Base-by-base conservation (phyloP, 805 yeast species). In the Pichia sporocuriosa region DNA sequence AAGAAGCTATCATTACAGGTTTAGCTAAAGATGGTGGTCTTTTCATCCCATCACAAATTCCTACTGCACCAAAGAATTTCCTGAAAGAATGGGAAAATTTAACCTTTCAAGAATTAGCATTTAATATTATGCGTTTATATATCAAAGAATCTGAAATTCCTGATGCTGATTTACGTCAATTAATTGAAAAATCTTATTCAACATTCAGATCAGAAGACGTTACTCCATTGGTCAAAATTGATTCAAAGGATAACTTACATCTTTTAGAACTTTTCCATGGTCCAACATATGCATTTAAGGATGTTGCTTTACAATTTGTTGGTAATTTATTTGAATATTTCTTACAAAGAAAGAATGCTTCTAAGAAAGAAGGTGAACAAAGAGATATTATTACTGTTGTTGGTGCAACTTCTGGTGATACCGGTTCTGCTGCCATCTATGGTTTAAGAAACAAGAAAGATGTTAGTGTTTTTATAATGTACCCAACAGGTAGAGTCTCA, bases 371-470 rank as follows among this genome's bases (percentile, higher is more conserved):
- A 20, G 58, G 53, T 17, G 73, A 72, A 45, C 72, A 74, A 51
- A 75, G 90, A 61, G 93, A 87, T 53, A 75, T 77, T 45, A 72
- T 93, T 57, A 93, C 99, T 29, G 97, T 93, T 51, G 96, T 93
- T 44, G 99, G 99, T 58, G 99, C 99, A 33, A 93, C 99, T 22
- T 84, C 95, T 35, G 99, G 99, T 59, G 99, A 93, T 58, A 93
- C 99, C 35, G 99, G 99, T 46, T 84, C 96, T 40, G 99, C 99
- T 41, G 98, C 99, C 48, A 93, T 93, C 53, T 93, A 93, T 66
- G 99, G 99, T 41, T 75, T 93, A 52, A 77, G 98, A 68, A 94
- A 94, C 63, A 93, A 93, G 68, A 84, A 88, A 66, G 97, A 93
- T 62, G 96, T 93, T n/a, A 84, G 94, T 24, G 98, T 93, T 19